Base-by-base conservation (phyloP, 345 rosid genomes). In the Turnera subulata region DNA sequence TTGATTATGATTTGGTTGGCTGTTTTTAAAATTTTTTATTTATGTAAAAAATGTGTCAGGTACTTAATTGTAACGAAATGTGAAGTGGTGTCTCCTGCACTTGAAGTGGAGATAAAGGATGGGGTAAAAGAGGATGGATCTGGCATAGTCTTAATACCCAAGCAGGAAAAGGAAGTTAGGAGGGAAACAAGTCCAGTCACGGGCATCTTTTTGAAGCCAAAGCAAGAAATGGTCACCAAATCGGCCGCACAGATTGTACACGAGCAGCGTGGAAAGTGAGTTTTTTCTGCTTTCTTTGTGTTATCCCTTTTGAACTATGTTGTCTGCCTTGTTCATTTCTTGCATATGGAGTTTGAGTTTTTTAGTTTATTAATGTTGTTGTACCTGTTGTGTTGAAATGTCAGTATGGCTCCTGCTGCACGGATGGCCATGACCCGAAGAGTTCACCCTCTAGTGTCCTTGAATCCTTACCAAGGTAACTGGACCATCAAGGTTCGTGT, bases 401-500 rank as follows among this genome's bases (percentile, higher is more conserved):
- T 55, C 74, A 92, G 97, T 65, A 76, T 78, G 86, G 91, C 97
- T 24, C 98, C 98, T 0, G 57, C 80, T 55, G 89, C 89, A 0
- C 75, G 95, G 56, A 75, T 89, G 87, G 71, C 96, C 35, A 89
- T 92, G 93, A 84, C 98, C 3, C 73, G 93, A 49, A 83, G 98
- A 56, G 96, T 92, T 25, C 96, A 89, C 59, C 95, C 97, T 55
- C 93, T 92, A 47, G 84, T 82, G 42, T 89, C 98, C 5, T 72
- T 89, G 84, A 92, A 92, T 51, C 98, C 98, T 12, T 92, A 92
- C 62, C 96, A 92, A 78, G 98, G 95, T 9, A 92, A 64, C 56
- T 92, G 97, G 98, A 92, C 89, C 12, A 92, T 92, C 45, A 92
- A 92, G 69, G 98, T 89, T 25, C 58, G 91, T 11, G 89, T 92